Percentiles rank a stretch among this genome's conserved stretches.
These are phyloP conservation scores for Saccharomyces hybrid DNA, from an alignment of 1,139 yeast genomes.

Conservation along the genomic window DNA sequence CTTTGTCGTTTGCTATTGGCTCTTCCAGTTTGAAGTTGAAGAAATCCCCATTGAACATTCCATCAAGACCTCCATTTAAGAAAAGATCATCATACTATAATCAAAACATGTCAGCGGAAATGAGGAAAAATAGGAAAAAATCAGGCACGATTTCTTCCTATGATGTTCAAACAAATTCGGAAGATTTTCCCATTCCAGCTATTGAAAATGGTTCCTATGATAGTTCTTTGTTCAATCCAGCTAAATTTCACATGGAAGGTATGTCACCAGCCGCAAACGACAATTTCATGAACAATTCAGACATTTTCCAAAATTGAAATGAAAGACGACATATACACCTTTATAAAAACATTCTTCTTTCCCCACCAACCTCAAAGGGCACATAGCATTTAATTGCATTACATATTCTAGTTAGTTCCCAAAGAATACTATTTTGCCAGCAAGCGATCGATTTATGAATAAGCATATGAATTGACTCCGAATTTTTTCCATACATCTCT, in stretches of 20 bases:
- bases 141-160: neutral
- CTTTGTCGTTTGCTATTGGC: neutral
- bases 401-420: neutral
- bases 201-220: neutral
- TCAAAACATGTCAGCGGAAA: neutral
- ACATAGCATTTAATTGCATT: neutral
- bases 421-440: neutral
- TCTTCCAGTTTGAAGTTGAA: neutral
- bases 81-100: neutral
- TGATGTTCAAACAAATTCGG: neutral
- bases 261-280: neutral
- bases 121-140: neutral
- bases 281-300: neutral
- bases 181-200: neutral
- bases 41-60: neutral
- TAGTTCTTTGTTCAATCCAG: neutral
- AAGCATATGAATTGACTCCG: conserved; percentile 26
- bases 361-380: neutral
- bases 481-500: conserved; percentile 26
- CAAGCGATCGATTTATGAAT: neutral
- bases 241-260: neutral
- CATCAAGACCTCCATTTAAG: neutral
- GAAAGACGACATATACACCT: neutral
- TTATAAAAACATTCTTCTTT: neutral
- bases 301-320: neutral